phyloP scores from a whole-genome alignment of 495 filamentous ascomycete species.

The Talaromyces trachyspermus region DNA sequence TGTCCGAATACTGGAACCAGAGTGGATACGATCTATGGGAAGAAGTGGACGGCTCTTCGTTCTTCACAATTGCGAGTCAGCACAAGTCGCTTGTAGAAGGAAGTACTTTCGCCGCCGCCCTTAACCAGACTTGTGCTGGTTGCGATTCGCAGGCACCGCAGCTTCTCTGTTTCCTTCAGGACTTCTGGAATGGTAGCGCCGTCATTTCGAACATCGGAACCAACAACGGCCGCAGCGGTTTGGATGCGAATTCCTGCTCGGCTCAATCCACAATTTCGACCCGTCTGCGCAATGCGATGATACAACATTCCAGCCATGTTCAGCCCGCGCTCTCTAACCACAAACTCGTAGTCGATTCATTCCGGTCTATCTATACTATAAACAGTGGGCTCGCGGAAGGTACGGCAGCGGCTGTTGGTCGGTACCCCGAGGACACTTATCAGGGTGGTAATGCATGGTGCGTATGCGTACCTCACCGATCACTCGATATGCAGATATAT shows the following conservation, averaged over 20 bases:
- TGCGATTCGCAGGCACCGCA: slow-evolving; percentile 52
- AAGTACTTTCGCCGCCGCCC: slow-evolving; percentile 40
- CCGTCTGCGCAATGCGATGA: slow-evolving; percentile 44
- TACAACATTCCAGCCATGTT: slow-evolving; percentile 54
- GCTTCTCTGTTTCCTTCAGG: slow-evolving; percentile 52
- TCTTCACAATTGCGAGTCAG: slow-evolving; percentile 47
- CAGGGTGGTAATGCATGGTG: slow-evolving; percentile 60
- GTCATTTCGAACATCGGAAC: slow-evolving; percentile 49
- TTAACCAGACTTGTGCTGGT: slow-evolving; percentile 36
- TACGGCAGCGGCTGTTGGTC: slow-evolving; percentile 55
- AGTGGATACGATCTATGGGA: slow-evolving; percentile 67
- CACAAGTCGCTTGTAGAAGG: slow-evolving; percentile 53
- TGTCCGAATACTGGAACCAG: slow-evolving; percentile 64
- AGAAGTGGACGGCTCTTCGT: slow-evolving; percentile 55
- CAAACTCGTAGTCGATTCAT: slow-evolving; percentile 55
- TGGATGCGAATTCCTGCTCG: slow-evolving; percentile 59
- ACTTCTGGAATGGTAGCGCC: slow-evolving; percentile 57
- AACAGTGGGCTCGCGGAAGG: slow-evolving; percentile 40
- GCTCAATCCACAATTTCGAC: slow-evolving; percentile 58
- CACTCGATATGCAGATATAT: slow-evolving; percentile 35
- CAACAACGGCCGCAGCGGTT: slow-evolving; percentile 44
- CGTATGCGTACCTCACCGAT: background rate
- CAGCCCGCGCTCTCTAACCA: slow-evolving; percentile 57
- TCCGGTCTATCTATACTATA: slow-evolving; percentile 50
- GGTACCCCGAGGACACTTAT: slow-evolving; percentile 64